Evolutionary conservation across 129 eudicot species (phyloP), one percentile per base, ranked within the genome.

Genomic region (Scalesia atractyloides): DNA sequence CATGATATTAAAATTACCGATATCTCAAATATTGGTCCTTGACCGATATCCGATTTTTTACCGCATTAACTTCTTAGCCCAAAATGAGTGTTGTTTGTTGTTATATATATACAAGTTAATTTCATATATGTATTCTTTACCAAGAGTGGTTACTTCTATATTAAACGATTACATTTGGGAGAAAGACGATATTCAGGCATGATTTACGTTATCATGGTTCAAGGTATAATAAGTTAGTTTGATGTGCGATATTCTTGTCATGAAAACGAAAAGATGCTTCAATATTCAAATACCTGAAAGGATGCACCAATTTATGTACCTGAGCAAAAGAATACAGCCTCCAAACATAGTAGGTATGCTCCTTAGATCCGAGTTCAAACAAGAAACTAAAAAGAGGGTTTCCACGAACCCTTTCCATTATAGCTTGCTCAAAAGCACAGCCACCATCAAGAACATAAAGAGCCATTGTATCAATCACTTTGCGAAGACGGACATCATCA

Each of bases 361-460:
- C 98, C 81, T 90, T 94, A 13, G 97, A 86, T 16, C 93, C 97
- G 13, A 90, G 97, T 74, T 90, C 98, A 81, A 94, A 94, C 82
- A 94, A 84, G 79, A 94, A 94, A 68, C 73, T 84, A 50, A 94
- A 94, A 57, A 90, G 84, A 76, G 97, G 93, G 67, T 94, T 94
- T 63, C 97, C 97, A 73, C 98, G 96, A 54, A 96, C 97, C 67
- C 98, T 74, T 72, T 88, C 91, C 98, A 94, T 90, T 72, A 94
- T 88, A 73, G 98, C 98, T 94, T 94, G 98, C 89, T 94, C 98
- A 76, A 94, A 94, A 58, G 96, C 97, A 83, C 98, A 94, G 54
- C 98, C 98, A 18, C 97, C 97, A 61, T 94, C 98, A 64, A 94
- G 96, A 86, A 94, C 97, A 83, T 81, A 84, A 18, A 94, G 90